A percentile compares a stretch with the other conserved stretches of the same genome.
phyloP scores from a whole-genome alignment of 2,329 filamentous ascomycete genomes.

The Penicillium sp. region DNA sequence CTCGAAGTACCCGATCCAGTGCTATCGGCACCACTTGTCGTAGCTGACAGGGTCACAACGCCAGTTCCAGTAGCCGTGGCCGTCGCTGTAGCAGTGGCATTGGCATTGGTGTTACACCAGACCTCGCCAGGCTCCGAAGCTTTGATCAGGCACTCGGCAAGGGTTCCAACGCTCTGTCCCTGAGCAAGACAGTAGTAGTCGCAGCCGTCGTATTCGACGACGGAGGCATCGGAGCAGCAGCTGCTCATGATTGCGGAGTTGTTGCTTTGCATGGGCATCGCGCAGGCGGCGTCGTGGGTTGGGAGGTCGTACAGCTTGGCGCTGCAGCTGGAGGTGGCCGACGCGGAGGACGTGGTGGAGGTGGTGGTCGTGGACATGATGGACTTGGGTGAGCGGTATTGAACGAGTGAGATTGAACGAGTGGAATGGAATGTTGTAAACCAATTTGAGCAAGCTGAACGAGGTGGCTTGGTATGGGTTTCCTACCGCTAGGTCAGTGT shows the following conservation, averaged over 20 bases:
- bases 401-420: background rate
- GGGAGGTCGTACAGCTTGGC: conserved; percentile 26
- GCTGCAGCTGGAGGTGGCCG: conserved; percentile 22
- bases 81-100: conserved; percentile 21
- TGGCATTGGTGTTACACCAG: conserved; percentile 27
- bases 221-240: conserved; percentile 21
- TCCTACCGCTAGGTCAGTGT: background rate
- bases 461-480: conserved; percentile 1
- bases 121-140: conserved; percentile 21
- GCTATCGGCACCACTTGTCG: conserved; percentile 1
- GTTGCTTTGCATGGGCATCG: conserved; percentile 23
- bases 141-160: conserved; percentile 25
- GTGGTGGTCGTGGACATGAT: conserved; percentile 12
- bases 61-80: conserved; percentile 21
- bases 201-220: conserved; percentile 24
- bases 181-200: conserved; percentile 28
- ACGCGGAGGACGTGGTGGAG: conserved; percentile 15
- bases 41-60: conserved; percentile 13
- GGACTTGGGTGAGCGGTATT: background rate
- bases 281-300: conserved; percentile 26
- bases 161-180: conserved; percentile 18
- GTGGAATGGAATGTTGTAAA: background rate
- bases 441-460: conserved; percentile 1
- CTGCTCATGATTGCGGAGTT: conserved; percentile 24
- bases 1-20: conserved; percentile 13